Base-by-base conservation (phyloP, 805 yeast genomes). In the Cyberlindnera petersonii region DNA sequence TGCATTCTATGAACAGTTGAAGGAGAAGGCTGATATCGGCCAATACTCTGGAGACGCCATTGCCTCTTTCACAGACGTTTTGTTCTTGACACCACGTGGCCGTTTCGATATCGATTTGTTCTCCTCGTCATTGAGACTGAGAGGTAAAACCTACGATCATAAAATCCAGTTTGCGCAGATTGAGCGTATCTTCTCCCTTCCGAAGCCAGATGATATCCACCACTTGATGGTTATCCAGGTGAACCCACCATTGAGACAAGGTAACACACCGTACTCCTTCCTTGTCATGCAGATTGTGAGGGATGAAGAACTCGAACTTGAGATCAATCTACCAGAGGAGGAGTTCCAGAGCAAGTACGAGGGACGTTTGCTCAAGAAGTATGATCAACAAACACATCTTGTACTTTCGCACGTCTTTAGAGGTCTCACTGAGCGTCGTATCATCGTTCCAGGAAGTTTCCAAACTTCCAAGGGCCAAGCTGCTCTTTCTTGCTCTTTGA, bases 81-180 rank as follows among this genome's bases (percentile, higher is more conserved):
- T 91, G 59, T 87, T 93, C 72, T 77, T 93, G 43, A 93, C 98
- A 1, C 98, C 98, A 55, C 82, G 98, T 74, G 98, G 98, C 49
- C 91, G 98, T 63, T 93, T 89, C 61, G 98, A 93, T 61, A 84
- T 93, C 53, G 97, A 91, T 63, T 82, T 93, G 80, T 93, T 86
- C 64, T 80, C 86, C 24, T 75, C 77, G 22, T 84, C 93, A 36
- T 75, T 93, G 63, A 79, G 98, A 58, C 72, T 93, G 37, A 79
- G 98, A 55, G 99, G 99, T 60, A 93, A 91, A 64, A 93, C 98
- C 2, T 93, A 93, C 65, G 98, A 93, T 61, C 94, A 93, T 72
- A 93, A 91, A 65, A 75, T 93, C 44, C 96, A 85, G 60, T 91
- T 86, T 63, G 74, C 80, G 55, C 93, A 88, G 58, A 80, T 93